Percentiles rank a stretch among this genome's conserved stretches.
These are phyloP conservation scores for Xylariaceae sp. DNA, from an alignment of 2,329 filamentous ascomycete genomes.

Conservation along the genomic window DNA sequence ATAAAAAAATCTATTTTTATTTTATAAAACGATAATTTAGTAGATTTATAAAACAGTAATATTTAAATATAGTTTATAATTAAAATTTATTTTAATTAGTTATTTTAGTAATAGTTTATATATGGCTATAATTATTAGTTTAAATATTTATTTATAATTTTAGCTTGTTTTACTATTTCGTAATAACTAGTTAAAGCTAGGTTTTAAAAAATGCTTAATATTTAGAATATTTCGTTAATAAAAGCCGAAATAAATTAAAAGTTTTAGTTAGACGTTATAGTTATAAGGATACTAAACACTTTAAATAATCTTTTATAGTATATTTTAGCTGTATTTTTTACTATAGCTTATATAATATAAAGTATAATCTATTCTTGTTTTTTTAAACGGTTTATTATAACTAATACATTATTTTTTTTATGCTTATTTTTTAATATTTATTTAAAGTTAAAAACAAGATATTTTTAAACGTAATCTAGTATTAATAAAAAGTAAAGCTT, in stretches of 20 bases:
- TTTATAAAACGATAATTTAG: no score
- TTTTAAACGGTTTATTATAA: no score
- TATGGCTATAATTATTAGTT: background rate
- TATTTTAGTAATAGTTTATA: background rate
- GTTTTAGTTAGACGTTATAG: background rate
- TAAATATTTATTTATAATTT: background rate
- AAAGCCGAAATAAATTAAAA: background rate
- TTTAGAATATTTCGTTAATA: background rate
- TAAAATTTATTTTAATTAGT: no score
- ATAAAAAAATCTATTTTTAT: no score
- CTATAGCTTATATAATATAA: background rate
- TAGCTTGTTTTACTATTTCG: background rate
- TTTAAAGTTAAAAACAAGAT: background rate
- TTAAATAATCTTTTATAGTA: background rate
- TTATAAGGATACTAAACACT: background rate
- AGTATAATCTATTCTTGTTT: no score
- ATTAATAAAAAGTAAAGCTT: background rate
- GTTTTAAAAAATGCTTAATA: background rate
- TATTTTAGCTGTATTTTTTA: background rate
- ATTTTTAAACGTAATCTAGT: background rate
- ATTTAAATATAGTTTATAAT: no score
- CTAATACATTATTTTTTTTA: no score
- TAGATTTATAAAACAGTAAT: no score
- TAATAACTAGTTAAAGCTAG: background rate
- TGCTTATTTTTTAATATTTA: background rate